Conservation (phyloP, 306 rosid genomes). For the Oemleria cerasiformis region DNA sequence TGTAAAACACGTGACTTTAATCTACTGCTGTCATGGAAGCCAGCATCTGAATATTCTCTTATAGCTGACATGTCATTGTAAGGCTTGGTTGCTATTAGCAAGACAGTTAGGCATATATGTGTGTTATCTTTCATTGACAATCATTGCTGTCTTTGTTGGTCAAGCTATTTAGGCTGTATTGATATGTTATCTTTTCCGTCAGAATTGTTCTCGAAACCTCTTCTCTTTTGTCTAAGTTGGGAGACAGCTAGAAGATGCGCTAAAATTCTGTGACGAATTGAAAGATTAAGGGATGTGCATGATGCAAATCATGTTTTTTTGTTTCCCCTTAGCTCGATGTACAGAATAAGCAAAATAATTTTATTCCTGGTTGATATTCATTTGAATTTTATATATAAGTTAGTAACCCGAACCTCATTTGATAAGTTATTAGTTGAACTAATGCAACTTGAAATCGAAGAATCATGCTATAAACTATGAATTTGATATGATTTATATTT, state of each 20-base stretch:
- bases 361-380: not conserved
- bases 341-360: not conserved
- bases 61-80: not conserved
- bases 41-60: not conserved
- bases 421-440: not conserved
- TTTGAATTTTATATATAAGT: slow-evolving; percentile 8
- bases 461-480: not conserved
- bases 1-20: not conserved
- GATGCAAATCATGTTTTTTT: not conserved
- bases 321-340: not conserved
- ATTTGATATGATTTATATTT: too few relatives aligned
- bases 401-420: not conserved
- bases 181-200: too few relatives aligned
- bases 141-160: not conserved
- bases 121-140: not conserved
- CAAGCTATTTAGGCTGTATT: not conserved
- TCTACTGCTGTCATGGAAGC: not conserved
- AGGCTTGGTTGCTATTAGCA: not conserved
- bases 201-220: not conserved
- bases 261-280: not conserved
- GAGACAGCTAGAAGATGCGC: not conserved
- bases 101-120: not conserved
- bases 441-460: not conserved
- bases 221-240: not conserved
- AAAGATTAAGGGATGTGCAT: not conserved